Base-by-base conservation (phyloP, 202 grass and related monocot species). In the Brachypodium distachyon region DNA sequence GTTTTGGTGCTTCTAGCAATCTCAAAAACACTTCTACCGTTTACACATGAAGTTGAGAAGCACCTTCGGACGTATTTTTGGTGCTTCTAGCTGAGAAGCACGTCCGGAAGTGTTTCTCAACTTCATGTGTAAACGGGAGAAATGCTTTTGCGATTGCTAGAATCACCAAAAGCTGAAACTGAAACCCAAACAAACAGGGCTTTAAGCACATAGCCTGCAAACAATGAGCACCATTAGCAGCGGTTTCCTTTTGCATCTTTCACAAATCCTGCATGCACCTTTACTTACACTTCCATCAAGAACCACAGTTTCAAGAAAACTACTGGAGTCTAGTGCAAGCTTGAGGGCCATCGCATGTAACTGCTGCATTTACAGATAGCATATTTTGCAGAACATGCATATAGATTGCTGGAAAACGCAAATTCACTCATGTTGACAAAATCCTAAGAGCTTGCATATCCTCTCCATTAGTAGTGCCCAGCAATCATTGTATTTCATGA, bases 401-500 rank as follows among this genome's bases (percentile, higher is more conserved):
- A 81, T 14, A 88, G 60, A 37, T 77, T 59, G 23, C 80, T 88
- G 7, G 77, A 83, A 39, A 83, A 57, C 22, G 80, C 75, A 61
- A 80, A 83, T 73, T 88, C 75, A 56, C 75, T 76, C 60, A 72
- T 52, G 7, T 50, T 81, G 49, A 61, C 47, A 79, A 87, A 70
- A 63, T 57, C 12, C 22, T 18, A 32, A 70, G 36, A 29, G 61
- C 74, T 71, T 83, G 48, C 23, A 55, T 18, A 52, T 49, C 85
- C 26, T 74, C 74, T 68, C 80, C 74, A 56, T 67, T 65, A 53
- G 46, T 68, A 40, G 61, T 88, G 61, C 53, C 43, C 37, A 40
- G 73, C 73, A 66, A 87, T 82, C 78, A 87, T 87, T 29, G 84
- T 82, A 56, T 82, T 82, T 73, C 73, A 78, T 16, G 84, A 77